These are phyloP conservation scores for Zygoascus tannicola DNA, from an alignment of 805 yeast species.

Conservation along the genomic window DNA sequence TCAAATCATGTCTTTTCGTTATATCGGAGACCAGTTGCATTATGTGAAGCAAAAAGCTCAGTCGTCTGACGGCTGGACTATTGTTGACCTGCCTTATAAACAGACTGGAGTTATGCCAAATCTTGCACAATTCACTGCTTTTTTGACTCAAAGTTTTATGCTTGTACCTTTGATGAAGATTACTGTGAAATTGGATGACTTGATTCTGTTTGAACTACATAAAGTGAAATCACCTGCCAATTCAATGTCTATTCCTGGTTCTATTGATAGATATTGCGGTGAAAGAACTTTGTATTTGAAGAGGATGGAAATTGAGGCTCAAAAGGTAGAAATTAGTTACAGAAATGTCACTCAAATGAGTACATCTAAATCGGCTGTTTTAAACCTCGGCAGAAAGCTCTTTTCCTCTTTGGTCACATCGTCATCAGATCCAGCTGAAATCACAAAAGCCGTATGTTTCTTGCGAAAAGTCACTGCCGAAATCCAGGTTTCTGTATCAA, in stretches of 20 bases:
- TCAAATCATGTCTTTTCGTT: constrained; percentile 30
- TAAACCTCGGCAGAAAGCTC: constrained; percentile 25
- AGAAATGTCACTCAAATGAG: constrained; percentile 30
- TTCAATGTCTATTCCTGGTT: constrained; percentile 19
- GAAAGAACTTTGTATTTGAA: constrained; percentile 21
- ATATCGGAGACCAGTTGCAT: constrained; percentile 31
- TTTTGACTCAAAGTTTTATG: constrained; percentile 31
- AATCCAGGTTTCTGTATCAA: constrained; percentile 24
- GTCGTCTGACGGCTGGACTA: constrained; percentile 24
- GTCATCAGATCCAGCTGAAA: constrained; percentile 25
- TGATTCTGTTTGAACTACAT: constrained; percentile 20
- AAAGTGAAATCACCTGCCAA: constrained; percentile 20
- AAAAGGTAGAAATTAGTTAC: constrained; percentile 25
- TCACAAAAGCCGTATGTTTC: constrained; percentile 22
- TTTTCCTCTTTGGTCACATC: constrained; percentile 22
- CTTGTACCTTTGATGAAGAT: constrained; percentile 27
- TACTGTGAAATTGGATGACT: constrained; percentile 23
- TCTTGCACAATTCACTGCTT: constrained; percentile 28
- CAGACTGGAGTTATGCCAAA: constrained; percentile 24
- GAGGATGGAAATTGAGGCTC: constrained; percentile 18
- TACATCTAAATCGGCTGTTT: constrained; percentile 14
- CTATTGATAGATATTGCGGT: constrained; percentile 20
- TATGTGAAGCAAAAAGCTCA: constrained; percentile 21
- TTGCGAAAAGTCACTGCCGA: constrained; percentile 27
- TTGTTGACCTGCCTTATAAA: constrained; percentile 31